Evolutionary conservation across 202 grass and related monocot genomes (phyloP), one percentile per base, ranked within the genome.

Genomic region (Alloteropsis angusta): DNA sequence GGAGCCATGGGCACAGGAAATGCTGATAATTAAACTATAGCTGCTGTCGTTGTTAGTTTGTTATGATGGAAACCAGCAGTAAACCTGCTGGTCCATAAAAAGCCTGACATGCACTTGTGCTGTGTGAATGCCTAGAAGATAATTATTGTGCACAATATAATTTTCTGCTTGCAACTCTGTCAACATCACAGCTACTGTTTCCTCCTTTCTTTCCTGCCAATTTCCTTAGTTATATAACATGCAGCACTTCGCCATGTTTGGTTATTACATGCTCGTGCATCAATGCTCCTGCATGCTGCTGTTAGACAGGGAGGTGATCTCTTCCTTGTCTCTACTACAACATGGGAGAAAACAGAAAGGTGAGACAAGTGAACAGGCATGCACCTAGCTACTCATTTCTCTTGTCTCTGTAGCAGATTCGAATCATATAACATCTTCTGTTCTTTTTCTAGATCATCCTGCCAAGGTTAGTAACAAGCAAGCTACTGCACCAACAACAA

Each of bases 391-490:
- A 34, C 15, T 48, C 9, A 19, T 74, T 81, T 81, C 49, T 77
- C 44, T n/a, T 54, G 10, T 56, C 38, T 75, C 45, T 69, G 45
- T 70, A 57, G 21, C 41, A 58, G 38, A 75, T 32, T 14, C 80
- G 41, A 76, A 77, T 50, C 26, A 39, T 38, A 69, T 44, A 25
- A 65, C 68, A 72, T 58, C 13, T 65, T 66, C 6, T 77, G 25
- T 73, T 80, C 34, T 82, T 91, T 47, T 77, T 90, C 76, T 84
- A 99, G 96, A 83, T 93, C 48, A 84, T 84, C 60, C 84, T 87
- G 84, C 88, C 90, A 41, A 84, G 82, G 83, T 49, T 88, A 80
- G 79, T 84, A 47, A 76, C 85, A 59, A 89, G 80, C 74, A 95
- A 99, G 59, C 77, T 91, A 49, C 79, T 93, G 64, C 72, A 75